Evolutionary conservation across 176 grass and related monocot species (phyloP).

Genomic region (Triticum monococcum): DNA sequence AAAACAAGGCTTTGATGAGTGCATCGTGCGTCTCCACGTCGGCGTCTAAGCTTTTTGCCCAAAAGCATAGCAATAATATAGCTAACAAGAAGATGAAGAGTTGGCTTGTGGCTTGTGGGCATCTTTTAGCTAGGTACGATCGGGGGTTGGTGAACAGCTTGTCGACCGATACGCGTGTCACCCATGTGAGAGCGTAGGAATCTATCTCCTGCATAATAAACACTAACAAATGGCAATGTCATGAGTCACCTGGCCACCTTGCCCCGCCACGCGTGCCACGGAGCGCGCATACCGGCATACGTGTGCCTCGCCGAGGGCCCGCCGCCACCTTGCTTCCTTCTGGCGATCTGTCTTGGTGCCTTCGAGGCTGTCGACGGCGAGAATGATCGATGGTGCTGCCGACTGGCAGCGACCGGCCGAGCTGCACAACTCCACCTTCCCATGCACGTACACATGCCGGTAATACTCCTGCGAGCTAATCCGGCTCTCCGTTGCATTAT

Average conservation of each 20-base stretch:
- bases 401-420: constrained; percentile 34
- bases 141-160: no score
- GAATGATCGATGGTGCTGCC: constrained; percentile 12
- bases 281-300: not conserved
- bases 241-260: not conserved
- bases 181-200: not conserved
- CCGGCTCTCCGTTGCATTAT: not conserved
- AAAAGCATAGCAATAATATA: no score
- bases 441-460: constrained; percentile 6
- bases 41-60: no score
- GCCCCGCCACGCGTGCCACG: not conserved
- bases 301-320: not conserved
- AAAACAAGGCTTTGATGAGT: no score
- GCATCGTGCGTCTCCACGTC: no score
- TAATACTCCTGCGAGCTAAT: no score
- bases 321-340: not conserved
- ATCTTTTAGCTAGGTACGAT: no score
- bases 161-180: not conserved
- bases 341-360: not conserved
- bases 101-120: no score
- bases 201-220: not conserved
- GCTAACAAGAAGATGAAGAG: no score
- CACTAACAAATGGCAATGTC: not conserved
- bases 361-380: not conserved
- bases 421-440: constrained; percentile 34